A percentile compares a stretch with the other conserved stretches of the same genome.
phyloP scores from a whole-genome alignment of 2,329 filamentous ascomycete species.

The Polychaeton citri region DNA sequence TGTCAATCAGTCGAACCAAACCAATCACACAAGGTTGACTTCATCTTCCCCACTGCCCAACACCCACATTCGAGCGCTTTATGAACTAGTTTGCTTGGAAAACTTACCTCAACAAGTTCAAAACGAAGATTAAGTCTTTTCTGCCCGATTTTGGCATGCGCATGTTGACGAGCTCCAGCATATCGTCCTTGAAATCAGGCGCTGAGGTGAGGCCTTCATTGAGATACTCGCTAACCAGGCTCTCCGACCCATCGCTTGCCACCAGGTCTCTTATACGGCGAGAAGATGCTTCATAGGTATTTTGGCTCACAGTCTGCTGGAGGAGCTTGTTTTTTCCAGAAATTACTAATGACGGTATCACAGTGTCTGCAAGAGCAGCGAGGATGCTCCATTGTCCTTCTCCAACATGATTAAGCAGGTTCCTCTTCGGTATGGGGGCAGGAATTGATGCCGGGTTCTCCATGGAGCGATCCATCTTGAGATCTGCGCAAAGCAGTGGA shows the following conservation, averaged over 20 bases:
- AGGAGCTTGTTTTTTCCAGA: conserved; percentile 11
- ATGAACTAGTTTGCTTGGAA: too few relatives aligned
- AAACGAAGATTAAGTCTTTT: conserved; percentile 37
- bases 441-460: not conserved
- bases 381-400: conserved; percentile 46
- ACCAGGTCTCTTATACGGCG: conserved; percentile 33
- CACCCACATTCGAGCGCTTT: too few relatives aligned
- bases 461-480: not conserved
- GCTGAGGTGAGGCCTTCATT: conserved; percentile 27
- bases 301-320: conserved; percentile 12
- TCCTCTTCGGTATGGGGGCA: not conserved
- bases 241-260: conserved; percentile 26
- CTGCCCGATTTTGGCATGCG: conserved; percentile 36
- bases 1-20: not conserved
- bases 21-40: too few relatives aligned
- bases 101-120: conserved; percentile 41
- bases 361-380: conserved; percentile 42
- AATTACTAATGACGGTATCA: conserved; percentile 44
- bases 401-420: conserved; percentile 21
- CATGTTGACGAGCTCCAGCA: conserved; percentile 35
- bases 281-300: conserved; percentile 36
- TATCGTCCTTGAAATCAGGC: conserved; percentile 38
- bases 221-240: conserved; percentile 16
- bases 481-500: too few relatives aligned
- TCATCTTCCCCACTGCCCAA: too few relatives aligned